Evolutionary conservation across 2,329 filamentous ascomycete genomes (phyloP).

Genomic region (Didymella sp.): DNA sequence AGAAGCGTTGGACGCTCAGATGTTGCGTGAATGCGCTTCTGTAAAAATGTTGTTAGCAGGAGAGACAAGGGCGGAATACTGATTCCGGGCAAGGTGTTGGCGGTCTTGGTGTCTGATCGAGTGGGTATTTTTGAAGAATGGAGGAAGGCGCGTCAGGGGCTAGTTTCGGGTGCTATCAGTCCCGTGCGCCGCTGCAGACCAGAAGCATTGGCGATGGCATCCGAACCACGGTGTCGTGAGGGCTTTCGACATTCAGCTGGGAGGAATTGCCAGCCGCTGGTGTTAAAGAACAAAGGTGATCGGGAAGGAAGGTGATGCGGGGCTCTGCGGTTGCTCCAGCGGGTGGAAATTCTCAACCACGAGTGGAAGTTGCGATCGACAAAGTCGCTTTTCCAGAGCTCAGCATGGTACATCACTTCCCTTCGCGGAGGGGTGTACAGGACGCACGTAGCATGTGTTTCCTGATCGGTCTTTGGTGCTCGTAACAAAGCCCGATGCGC

Average conservation of each 20-base stretch:
- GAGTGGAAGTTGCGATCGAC: slow-evolving; percentile 19
- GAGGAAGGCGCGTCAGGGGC: slow-evolving; percentile 9
- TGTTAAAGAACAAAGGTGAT: slow-evolving; percentile 1
- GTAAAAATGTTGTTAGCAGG: slow-evolving; percentile 4
- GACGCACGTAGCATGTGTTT: slow-evolving; percentile 18
- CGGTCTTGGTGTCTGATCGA: slow-evolving; percentile 3
- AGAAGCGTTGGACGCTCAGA: background rate
- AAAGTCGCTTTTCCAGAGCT: slow-evolving; percentile 5
- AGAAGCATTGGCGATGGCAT: background rate
- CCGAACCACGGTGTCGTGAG: background rate
- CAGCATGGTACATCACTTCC: slow-evolving; percentile 17
- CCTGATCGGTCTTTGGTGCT: slow-evolving; percentile 10
- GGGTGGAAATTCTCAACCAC: slow-evolving; percentile 4
- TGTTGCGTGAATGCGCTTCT: background rate
- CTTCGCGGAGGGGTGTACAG: slow-evolving; percentile 5
- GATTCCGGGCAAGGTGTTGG: background rate
- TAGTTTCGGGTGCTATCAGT: slow-evolving; percentile 10
- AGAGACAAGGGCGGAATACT: slow-evolving; percentile 6
- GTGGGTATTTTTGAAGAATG: slow-evolving; percentile 10
- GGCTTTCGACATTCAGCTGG: background rate
- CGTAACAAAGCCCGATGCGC: slow-evolving; percentile 7
- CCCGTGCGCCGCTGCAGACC: slow-evolving; percentile 11
- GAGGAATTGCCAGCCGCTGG: background rate
- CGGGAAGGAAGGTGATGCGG: slow-evolving; percentile 5
- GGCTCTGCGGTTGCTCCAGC: slow-evolving; percentile 7